Evolutionary conservation across 768 basidiomycete genomes (phyloP), one percentile per base, ranked within the genome.

Genomic region (Collybiopsis confluens): DNA sequence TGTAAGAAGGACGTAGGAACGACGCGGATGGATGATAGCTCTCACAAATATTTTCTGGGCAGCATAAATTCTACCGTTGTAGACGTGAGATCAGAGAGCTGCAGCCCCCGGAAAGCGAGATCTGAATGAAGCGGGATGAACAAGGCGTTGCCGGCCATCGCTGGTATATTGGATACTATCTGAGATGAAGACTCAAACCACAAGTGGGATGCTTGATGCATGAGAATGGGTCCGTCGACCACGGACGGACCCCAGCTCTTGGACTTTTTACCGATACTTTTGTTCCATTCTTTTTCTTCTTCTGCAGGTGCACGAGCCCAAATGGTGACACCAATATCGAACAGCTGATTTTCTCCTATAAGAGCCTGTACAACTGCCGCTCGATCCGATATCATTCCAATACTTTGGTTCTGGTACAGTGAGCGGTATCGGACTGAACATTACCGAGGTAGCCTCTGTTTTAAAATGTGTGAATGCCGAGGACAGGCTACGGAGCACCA

Each of bases 291-390:
- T 23, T 52, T 43, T 38, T 62, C 61, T 35, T 60, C 58, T 6
- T 47, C 53, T 21, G 56, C 47, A 7, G 62, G 45, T 5, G 58
- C 63, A 51, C 64, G 59, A 23, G 61, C 40, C 65, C 66, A 68
- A 16, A 68, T 62, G 28, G 54, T 64, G 20, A 62, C 65, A 4
- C 61, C 64, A 11, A 68, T 59, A 52, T 68, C 65, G 46, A 68
- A 66, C 1, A 47, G 58, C 23, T 68, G 58, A 11, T 63, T 23
- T 15, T 59, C 52, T 2, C 50, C 36, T 41, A 68, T 60, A n/a
- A 68, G 50, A 11, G 65, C 65, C 15, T 45, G 52, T 2, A 54
- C 52, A 11, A 54, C 52, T 20, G 20, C 16, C 18, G 28, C 28
- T 33, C 41, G 26, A 41, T 54, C 27, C 27, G 20, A 30, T 21